Percentiles rank a stretch among this genome's conserved stretches.
These are phyloP conservation scores for Mycena latifolia DNA, from an alignment of 768 basidiomycete genomes.

Conservation along the genomic window DNA sequence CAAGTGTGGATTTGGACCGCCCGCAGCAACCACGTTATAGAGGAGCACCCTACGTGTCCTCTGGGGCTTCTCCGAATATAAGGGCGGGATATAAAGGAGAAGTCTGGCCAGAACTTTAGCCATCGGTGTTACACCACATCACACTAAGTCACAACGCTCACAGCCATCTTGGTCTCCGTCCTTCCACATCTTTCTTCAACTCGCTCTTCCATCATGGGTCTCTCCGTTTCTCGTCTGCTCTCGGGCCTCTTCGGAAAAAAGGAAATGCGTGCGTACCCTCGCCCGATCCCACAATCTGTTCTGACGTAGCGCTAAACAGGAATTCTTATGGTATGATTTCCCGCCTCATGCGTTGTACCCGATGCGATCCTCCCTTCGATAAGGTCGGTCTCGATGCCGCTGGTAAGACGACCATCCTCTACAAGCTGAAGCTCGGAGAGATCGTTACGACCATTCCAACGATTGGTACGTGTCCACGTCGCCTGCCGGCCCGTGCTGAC, in stretches of 20 bases:
- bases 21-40: slow-evolving; percentile 8
- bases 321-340: slow-evolving; percentile 88
- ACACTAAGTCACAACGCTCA: not conserved
- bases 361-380: slow-evolving; percentile 20
- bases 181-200: slow-evolving; percentile 30
- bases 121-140: not conserved
- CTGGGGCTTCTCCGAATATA: not conserved
- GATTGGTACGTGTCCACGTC: slow-evolving; percentile 78
- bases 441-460: slow-evolving; percentile 99
- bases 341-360: slow-evolving; percentile 32
- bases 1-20: not conserved
- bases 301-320: slow-evolving; percentile 62
- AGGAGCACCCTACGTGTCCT: not conserved
- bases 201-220: slow-evolving; percentile 69
- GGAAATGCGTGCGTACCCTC: slow-evolving; percentile 92
- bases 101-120: not conserved
- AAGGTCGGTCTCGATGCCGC: slow-evolving; percentile 99
- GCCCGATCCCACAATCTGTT: slow-evolving; percentile 46
- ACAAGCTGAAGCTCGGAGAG: slow-evolving; percentile 99
- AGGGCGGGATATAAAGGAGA: not conserved
- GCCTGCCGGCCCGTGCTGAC: slow-evolving; percentile 36
- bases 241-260: slow-evolving; percentile 95
- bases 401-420: slow-evolving; percentile 98
- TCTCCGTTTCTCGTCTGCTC: slow-evolving; percentile 81
- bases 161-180: slow-evolving; percentile 16